Conservation (phyloP, 1,284 basidiomycete species). For the Ustilago tritici region DNA sequence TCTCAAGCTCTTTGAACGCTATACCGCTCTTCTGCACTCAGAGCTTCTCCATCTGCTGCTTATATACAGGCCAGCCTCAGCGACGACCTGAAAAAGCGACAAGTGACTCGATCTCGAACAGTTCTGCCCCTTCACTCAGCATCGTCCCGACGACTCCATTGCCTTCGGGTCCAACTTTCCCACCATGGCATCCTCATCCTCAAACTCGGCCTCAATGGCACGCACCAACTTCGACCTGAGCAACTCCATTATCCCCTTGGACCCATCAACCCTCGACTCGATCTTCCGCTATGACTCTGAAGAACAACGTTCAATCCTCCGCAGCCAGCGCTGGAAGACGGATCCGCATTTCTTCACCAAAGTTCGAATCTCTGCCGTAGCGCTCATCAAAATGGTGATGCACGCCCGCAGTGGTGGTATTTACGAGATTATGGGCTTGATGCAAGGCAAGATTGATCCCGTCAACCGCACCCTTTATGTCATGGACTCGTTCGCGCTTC, state of each 20-base stretch:
- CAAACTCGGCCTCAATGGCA: constrained; percentile 72
- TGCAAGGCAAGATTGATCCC: constrained; percentile 95
- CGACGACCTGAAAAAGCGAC: neutral
- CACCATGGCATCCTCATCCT: constrained; percentile 19
- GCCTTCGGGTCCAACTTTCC: neutral
- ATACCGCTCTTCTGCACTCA: neutral
- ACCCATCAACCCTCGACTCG: constrained; percentile 46
- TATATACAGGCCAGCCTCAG: neutral
- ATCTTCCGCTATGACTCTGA: constrained; percentile 77
- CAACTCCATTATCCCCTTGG: constrained; percentile 76
- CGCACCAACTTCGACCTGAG: constrained; percentile 84
- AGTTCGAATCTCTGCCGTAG: constrained; percentile 93
- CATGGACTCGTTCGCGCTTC: constrained; percentile 95
- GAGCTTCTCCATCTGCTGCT: no score
- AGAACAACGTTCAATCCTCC: constrained; percentile 79
- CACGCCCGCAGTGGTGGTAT: constrained; percentile 96
- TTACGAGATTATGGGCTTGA: constrained; percentile 99
- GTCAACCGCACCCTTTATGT: constrained; percentile 81
- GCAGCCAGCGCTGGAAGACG: constrained; percentile 83
- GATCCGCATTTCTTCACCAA: constrained; percentile 94
- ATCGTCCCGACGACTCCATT: neutral
- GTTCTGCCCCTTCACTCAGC: neutral
- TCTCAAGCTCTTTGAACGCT: neutral
- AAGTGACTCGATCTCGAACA: neutral
- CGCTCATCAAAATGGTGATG: constrained; percentile 99